Conservation (phyloP, 106 monocot species). For the Amphibolis antarctica region DNA sequence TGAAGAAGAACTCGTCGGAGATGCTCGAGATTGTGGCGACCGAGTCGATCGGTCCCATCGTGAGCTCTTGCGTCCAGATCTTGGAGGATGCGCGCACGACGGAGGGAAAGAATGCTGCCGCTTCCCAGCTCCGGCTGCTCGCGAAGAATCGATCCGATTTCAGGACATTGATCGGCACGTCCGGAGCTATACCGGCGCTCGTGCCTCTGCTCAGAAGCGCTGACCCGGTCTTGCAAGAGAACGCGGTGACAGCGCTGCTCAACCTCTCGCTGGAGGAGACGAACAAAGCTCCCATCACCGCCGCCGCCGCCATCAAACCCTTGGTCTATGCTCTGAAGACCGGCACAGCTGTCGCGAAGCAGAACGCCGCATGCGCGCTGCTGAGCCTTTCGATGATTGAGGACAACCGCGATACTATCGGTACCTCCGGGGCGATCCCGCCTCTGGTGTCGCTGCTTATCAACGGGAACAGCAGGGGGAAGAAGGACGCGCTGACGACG, state of each 20-base stretch:
- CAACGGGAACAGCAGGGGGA: conserved; percentile 37
- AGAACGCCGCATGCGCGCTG: conserved; percentile 68
- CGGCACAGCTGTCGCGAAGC: conserved; percentile 39
- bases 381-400: conserved; percentile 54
- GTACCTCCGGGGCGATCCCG: conserved; percentile 62
- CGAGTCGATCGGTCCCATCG: conserved; percentile 39
- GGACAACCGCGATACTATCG: conserved; percentile 40
- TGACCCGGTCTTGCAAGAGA: conserved; percentile 47
- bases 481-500: conserved; percentile 68
- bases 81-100: conserved; percentile 8
- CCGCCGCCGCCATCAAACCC: conserved; percentile 50
- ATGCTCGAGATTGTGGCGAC: conserved; percentile 21
- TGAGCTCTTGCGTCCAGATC: conserved; percentile 37
- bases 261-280: conserved; percentile 56
- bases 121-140: conserved; percentile 38
- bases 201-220: conserved; percentile 31
- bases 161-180: conserved; percentile 34
- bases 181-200: conserved; percentile 40
- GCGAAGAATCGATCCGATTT: conserved; percentile 67
- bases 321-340: conserved; percentile 49
- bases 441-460: conserved; percentile 42
- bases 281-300: conserved; percentile 41
- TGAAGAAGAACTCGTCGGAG: background rate
- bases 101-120: conserved; percentile 35
- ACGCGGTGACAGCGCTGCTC: conserved; percentile 60